These are phyloP conservation scores for Brasenia schreberi DNA, from an alignment of 164 flowering plant genomes.

Conservation along the genomic window DNA sequence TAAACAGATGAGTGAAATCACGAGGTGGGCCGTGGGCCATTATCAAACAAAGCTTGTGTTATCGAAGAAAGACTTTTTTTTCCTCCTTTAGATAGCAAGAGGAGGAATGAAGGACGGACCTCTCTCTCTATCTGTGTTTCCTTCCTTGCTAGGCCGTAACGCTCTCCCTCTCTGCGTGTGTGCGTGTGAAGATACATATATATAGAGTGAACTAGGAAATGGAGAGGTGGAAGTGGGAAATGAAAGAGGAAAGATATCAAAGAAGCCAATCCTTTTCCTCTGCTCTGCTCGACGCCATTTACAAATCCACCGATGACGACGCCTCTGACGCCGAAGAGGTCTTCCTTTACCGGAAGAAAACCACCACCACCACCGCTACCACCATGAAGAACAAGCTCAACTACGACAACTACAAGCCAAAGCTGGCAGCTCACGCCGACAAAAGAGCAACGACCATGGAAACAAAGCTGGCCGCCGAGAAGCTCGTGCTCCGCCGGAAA, in stretches of 20 bases:
- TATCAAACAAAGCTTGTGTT: neutral
- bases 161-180: no score
- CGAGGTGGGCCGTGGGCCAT: no score
- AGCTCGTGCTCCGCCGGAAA: conserved; percentile 18
- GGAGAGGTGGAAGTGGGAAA: conserved; percentile 18
- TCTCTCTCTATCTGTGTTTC: no score
- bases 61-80: neutral
- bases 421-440: neutral
- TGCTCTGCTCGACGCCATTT: conserved; percentile 70
- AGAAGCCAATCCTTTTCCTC: conserved; percentile 73
- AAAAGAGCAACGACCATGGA: neutral
- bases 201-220: conserved; percentile 5
- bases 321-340: neutral
- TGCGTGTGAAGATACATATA: neutral
- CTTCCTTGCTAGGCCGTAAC: no score
- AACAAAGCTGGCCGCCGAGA: conserved; percentile 10
- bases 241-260: conserved; percentile 5
- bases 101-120: neutral
- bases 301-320: conserved; percentile 60
- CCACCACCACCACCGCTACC: neutral
- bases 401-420: neutral
- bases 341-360: conserved; percentile 8
- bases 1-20: no score
- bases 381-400: neutral
- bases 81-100: no score